Conservation (phyloP, 202 grass and related monocot species). For the Hordeum pubiflorum region DNA sequence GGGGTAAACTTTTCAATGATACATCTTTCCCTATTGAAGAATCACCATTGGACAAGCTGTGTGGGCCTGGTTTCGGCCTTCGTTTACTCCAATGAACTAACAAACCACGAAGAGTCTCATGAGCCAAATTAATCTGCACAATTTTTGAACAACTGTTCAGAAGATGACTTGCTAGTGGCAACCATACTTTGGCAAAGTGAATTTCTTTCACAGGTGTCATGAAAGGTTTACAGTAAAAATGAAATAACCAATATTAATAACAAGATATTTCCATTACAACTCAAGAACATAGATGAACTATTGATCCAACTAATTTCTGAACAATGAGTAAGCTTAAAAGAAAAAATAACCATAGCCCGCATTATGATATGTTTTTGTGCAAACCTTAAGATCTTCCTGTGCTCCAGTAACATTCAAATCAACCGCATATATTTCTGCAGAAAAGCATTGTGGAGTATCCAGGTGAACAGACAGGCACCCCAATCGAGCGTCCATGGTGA, state of each 20-base stretch:
- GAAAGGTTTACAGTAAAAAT: slow-evolving; percentile 8
- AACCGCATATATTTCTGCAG: slow-evolving; percentile 90
- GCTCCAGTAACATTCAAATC: slow-evolving; percentile 74
- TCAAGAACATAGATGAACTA: slow-evolving; percentile 3
- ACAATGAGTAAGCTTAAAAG: neutral
- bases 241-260: neutral
- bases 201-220: neutral
- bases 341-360: neutral
- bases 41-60: slow-evolving; percentile 57
- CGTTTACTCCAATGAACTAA: slow-evolving; percentile 68
- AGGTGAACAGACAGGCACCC: slow-evolving; percentile 79
- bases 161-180: slow-evolving; percentile 7
- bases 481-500: slow-evolving; percentile 84
- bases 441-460: slow-evolving; percentile 95
- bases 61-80: slow-evolving; percentile 55
- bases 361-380: neutral
- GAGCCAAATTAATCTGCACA: slow-evolving; percentile 92
- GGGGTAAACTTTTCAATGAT: slow-evolving; percentile 42
- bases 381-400: slow-evolving; percentile 91
- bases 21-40: slow-evolving; percentile 50
- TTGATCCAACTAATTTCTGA: neutral
- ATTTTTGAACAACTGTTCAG: slow-evolving; percentile 27
- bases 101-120: slow-evolving; percentile 88
- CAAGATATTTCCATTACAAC: neutral
- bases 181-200: slow-evolving; percentile 21